Evolutionary conservation across 805 yeast species (phyloP).

Genomic region (Kazachstania martiniae): DNA sequence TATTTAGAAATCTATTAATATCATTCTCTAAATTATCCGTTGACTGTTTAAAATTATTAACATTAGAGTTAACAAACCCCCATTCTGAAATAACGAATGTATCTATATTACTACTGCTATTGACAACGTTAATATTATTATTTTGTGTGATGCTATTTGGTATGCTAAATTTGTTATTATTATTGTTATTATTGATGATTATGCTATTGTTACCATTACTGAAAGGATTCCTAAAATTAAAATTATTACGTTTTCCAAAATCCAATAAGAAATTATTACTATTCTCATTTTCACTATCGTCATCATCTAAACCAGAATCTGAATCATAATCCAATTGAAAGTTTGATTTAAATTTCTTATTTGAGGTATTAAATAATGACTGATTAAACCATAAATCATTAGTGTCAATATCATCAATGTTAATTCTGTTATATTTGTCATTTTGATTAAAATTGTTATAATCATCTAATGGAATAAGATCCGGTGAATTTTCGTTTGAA

Average conservation of each 20-base stretch:
- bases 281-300: not conserved
- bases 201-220: not conserved
- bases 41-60: not conserved
- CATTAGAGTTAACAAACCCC: constrained; percentile 2
- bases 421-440: not conserved
- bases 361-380: not conserved
- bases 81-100: constrained; percentile 4
- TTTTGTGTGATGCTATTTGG: not conserved
- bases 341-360: constrained; percentile 1
- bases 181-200: not conserved
- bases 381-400: not conserved
- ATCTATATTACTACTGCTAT: not conserved
- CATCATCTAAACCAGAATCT: constrained; percentile 11
- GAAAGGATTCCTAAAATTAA: not conserved
- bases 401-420: not conserved
- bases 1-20: not conserved
- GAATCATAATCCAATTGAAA: constrained; percentile 14
- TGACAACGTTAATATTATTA: not conserved
- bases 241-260: not conserved
- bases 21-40: not conserved
- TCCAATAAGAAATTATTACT: not conserved
- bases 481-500: constrained; percentile 40
- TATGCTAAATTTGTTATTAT: not conserved
- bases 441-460: not conserved
- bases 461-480: constrained; percentile 7